A percentile compares a stretch with the other conserved stretches of the same genome.
These are phyloP conservation scores for Ceratobasidium sp. DNA, from an alignment of 1,284 basidiomycete species.

Conservation along the genomic window DNA sequence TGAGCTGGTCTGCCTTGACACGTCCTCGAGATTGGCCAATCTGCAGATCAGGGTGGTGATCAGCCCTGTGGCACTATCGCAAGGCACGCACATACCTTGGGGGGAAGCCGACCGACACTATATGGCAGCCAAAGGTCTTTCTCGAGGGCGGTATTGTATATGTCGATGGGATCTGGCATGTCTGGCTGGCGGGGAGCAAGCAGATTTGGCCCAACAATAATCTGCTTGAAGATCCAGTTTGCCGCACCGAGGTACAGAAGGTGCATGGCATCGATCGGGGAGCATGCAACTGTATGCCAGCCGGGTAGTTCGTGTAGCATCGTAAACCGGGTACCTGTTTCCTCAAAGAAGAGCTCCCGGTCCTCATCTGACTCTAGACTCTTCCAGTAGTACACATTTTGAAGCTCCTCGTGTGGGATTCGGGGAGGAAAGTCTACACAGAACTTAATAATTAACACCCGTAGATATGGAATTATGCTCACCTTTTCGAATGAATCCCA, in stretches of 20 bases:
- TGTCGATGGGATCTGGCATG: not conserved
- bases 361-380: not conserved
- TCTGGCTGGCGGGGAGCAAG: not conserved
- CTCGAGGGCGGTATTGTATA: not conserved
- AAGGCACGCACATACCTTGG: slow-evolving; percentile 16
- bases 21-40: slow-evolving; percentile 10
- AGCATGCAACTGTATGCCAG: slow-evolving; percentile 12
- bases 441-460: not conserved
- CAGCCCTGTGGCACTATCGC: not conserved
- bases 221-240: slow-evolving; percentile 38
- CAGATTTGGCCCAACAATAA: slow-evolving; percentile 21
- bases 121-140: slow-evolving; percentile 26
- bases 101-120: slow-evolving; percentile 8
- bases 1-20: slow-evolving; percentile 30
- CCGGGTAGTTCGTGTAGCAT: slow-evolving; percentile 14
- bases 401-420: slow-evolving; percentile 6
- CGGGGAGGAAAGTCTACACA: not conserved
- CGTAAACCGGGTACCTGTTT: slow-evolving; percentile 18
- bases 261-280: slow-evolving; percentile 34
- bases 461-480: not conserved
- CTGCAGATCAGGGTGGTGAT: not conserved
- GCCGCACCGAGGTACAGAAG: slow-evolving; percentile 32
- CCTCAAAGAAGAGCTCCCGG: not conserved
- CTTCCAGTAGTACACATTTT: slow-evolving; percentile 20
- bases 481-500: not conserved